Conservation (phyloP, 139 green algal genomes). For the Protoeuglena noctilucae region DNA sequence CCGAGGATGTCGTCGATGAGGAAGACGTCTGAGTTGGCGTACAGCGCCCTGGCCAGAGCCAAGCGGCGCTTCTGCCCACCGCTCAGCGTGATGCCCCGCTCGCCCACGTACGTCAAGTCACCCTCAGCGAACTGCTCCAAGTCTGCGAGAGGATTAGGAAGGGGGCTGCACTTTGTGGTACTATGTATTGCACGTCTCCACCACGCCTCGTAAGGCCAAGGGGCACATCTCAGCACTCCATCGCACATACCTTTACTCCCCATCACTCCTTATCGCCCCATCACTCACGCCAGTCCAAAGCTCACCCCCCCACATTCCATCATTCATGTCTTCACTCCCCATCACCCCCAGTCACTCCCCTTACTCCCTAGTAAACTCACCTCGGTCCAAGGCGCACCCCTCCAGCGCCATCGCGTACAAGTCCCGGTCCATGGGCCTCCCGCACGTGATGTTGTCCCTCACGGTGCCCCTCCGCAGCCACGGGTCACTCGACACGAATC, state of each 20-base stretch:
- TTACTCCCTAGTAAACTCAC: neutral
- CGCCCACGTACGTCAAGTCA: slow-evolving; percentile 33
- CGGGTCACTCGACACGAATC: slow-evolving; percentile 41
- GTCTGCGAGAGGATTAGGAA: no score
- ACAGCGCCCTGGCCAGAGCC: slow-evolving; percentile 45
- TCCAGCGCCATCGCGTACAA: slow-evolving; percentile 36
- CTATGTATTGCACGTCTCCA: no score
- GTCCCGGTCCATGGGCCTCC: slow-evolving; percentile 12
- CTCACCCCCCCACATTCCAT: no score
- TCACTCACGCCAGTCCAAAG: no score
- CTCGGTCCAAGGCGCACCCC: slow-evolving; percentile 34
- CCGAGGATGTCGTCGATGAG: slow-evolving; percentile 48
- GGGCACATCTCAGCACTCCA: no score
- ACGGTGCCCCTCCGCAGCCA: slow-evolving; percentile 42
- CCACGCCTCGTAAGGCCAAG: no score
- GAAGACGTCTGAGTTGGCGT: slow-evolving; percentile 22
- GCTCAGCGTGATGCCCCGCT: slow-evolving; percentile 27
- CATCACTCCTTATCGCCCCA: no score
- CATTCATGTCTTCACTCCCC: no score
- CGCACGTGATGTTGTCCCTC: slow-evolving; percentile 42
- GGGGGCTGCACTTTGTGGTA: no score
- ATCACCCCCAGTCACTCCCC: no score
- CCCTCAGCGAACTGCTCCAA: slow-evolving; percentile 25
- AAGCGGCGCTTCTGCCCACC: slow-evolving; percentile 36
- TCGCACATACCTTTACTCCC: no score